A percentile compares a stretch with the other conserved stretches of the same genome.
Evolutionary conservation across 192 early-diverging fungal genomes (phyloP).

Genomic region (Paraglomus occultum): DNA sequence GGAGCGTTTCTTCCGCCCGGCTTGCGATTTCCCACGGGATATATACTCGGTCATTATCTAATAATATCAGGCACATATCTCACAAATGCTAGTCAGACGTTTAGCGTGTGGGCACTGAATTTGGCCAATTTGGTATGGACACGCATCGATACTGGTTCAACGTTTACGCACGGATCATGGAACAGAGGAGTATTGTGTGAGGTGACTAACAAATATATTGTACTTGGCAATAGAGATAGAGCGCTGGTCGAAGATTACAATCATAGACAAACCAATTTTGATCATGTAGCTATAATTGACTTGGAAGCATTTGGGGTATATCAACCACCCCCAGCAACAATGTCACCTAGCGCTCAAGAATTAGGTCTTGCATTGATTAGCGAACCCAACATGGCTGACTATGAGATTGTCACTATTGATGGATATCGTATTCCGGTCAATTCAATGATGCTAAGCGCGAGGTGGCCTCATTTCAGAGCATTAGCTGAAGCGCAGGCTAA

Average conservation of each 20-base stretch:
- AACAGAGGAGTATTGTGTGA: conserved; percentile 70
- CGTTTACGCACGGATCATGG: conserved; percentile 73
- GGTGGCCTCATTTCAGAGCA: conserved; percentile 58
- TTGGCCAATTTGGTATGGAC: conserved; percentile 60
- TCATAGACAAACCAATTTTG: conserved; percentile 76
- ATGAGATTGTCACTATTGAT: conserved; percentile 56
- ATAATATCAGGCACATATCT: conserved; percentile 74
- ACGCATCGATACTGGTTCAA: conserved; percentile 64
- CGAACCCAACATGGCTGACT: conserved; percentile 55
- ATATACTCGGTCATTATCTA: conserved; percentile 65
- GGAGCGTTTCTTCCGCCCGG: conserved; percentile 68
- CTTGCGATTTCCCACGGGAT: conserved; percentile 73
- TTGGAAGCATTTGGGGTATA: conserved; percentile 73
- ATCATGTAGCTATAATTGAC: conserved; percentile 69
- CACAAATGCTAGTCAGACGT: conserved; percentile 60
- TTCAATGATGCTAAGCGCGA: conserved; percentile 47
- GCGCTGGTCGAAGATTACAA: conserved; percentile 74
- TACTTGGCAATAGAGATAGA: conserved; percentile 71
- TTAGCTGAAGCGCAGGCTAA: conserved; percentile 44
- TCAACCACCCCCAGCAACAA: conserved; percentile 51
- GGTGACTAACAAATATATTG: conserved; percentile 59
- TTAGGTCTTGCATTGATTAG: conserved; percentile 57
- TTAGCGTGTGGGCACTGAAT: conserved; percentile 73
- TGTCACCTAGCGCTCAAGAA: conserved; percentile 57
- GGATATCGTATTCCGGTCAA: conserved; percentile 54